Conservation (phyloP, 257 asterid species). For the Fraxinus cuspidata region DNA sequence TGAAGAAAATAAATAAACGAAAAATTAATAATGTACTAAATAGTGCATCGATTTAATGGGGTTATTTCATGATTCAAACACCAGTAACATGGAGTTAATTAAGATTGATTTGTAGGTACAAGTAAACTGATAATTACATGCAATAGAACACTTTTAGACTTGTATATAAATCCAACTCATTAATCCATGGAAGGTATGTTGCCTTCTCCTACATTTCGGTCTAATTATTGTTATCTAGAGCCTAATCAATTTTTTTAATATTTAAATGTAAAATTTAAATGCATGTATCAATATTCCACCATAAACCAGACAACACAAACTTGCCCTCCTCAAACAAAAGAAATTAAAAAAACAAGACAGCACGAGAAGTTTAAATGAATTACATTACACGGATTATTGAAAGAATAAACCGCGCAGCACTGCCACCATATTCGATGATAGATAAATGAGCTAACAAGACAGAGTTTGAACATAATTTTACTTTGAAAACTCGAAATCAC, state of each 20-base stretch:
- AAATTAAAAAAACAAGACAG: too few relatives aligned
- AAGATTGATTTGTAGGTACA: too few relatives aligned
- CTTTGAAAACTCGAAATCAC: conserved; percentile 28
- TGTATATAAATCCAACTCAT: not conserved
- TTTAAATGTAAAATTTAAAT: too few relatives aligned
- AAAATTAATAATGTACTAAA: not conserved
- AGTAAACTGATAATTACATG: too few relatives aligned
- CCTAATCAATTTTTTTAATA: too few relatives aligned
- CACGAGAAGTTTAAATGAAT: too few relatives aligned
- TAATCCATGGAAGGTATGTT: not conserved
- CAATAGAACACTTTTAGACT: not conserved
- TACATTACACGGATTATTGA: too few relatives aligned
- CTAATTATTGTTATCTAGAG: too few relatives aligned
- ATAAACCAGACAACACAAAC: too few relatives aligned
- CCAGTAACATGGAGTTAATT: not conserved
- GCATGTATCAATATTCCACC: too few relatives aligned
- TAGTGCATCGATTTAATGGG: not conserved
- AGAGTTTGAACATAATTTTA: not conserved
- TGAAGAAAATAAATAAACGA: not conserved
- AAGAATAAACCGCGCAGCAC: not conserved
- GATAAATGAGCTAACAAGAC: not conserved
- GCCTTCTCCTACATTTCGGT: too few relatives aligned
- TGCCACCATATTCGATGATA: not conserved
- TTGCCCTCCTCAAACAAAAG: too few relatives aligned
- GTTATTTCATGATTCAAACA: not conserved